Evolutionary conservation across 768 basidiomycete species (phyloP), one percentile per base, ranked within the genome.

Genomic region (Lactarius quietus): DNA sequence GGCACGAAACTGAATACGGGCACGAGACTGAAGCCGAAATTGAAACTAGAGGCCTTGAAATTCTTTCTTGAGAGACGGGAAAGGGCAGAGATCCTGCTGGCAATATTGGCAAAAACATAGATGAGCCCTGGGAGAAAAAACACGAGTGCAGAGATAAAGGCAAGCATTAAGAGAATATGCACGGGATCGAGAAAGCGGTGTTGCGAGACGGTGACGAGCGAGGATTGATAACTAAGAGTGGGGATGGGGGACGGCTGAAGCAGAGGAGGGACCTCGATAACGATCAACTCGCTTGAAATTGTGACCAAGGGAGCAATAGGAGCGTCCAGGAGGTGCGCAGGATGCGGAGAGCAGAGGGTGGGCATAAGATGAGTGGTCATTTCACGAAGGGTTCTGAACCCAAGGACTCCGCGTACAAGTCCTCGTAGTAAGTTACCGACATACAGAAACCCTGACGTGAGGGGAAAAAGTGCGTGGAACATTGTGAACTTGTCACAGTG

Each of bases 371-470:
- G 35, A 23, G 59, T 54, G 57, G 48, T n/a, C 29, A 52, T 51
- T 29, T 6, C 2, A 2, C 15, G 38, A 43, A 61, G 65, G 23
- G n/a, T 52, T 61, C 64, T 61, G 55, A 66, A 56, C 2, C 60
- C 56, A 41, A 62, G 56, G 35, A 62, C 31, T 20, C 60, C 31
- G 56, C 56, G 65, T 36, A 56, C 20, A 36, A 66, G 36, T 29
- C 26, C 56, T 6, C 41, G 65, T 17, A 62, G 28, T 20, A 57
- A 18, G 35, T 61, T 52, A 18, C 60, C 48, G 39, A 66, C 38
- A 26, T 28, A 18, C 23, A 66, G 38, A 28, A 66, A 62, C 56
- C 65, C 10, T 8, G 65, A 53, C 1, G 65, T 51, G 60, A 66
- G 6, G 6, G 65, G 36, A 51, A 66, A 10, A 18, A 61, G 15